Base-by-base conservation (phyloP, 148 eudicot species). In the Spergularia marina region DNA sequence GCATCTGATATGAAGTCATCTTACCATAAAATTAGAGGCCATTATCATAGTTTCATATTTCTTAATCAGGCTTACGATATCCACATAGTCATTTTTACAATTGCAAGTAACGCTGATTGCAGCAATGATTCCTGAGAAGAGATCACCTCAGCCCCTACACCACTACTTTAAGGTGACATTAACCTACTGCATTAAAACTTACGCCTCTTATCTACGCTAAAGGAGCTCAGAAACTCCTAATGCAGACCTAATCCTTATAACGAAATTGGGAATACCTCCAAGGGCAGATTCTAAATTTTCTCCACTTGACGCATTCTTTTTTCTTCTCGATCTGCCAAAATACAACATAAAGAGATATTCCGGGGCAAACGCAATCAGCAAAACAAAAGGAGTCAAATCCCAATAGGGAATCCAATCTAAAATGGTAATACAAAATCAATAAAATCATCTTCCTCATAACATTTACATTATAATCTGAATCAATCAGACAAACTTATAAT, bases 251-350 rank as follows among this genome's bases (percentile, higher is more conserved):
- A 56, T 52, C 74, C 47, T 25, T 39, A 6, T 34, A 25, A 58
- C 61, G 39, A 17, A 54, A 39, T 55, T 57, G 68, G 57, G 64
- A 23, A 16, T 83, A 85, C 88, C 84, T 78, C 83, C 84, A 5
- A 74, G 76, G 11, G 77, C 75, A 68, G 86, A 78, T 76, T 85
- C 88, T 56, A 85, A 72, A 68, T 72, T 83, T 69, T 80, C 88
- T 70, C 88, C 88, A 85, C 49, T 78, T 61, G 84, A 81, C 60
- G 82, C 80, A 60, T 76, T 85, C 81, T 85, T 85, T 53, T 83
- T 85, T 41, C 88, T 81, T 75, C 88, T 85, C 75, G 88, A 85
- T 71, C 88, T 85, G 81, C 68, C 78, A 75, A 72, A n/a, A 67
- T 34, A 40, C 58, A 11, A 18, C 16, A 68, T 13, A 73, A 73